A percentile compares a stretch with the other conserved stretches of the same genome.
These are phyloP conservation scores for Penicillium sp. DNA, from an alignment of 2,329 filamentous ascomycete genomes.

Conservation along the genomic window DNA sequence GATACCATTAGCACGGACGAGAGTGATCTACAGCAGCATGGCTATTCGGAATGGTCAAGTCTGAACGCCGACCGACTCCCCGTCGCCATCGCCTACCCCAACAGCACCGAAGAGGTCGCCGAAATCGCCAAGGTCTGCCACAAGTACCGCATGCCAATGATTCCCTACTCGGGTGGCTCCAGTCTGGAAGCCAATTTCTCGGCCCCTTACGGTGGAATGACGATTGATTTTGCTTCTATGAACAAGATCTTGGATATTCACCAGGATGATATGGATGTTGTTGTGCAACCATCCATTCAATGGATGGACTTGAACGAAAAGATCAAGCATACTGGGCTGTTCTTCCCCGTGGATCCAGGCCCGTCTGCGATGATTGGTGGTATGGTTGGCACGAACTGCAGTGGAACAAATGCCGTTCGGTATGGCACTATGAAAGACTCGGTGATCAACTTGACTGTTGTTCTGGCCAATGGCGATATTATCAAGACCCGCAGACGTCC, in stretches of 20 bases:
- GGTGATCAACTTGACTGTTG: slow-evolving; percentile 70
- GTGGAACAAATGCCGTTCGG: slow-evolving; percentile 60
- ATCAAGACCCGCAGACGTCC: slow-evolving; percentile 64
- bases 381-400: slow-evolving; percentile 69
- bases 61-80: slow-evolving; percentile 66
- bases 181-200: slow-evolving; percentile 90
- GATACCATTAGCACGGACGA: slow-evolving; percentile 65
- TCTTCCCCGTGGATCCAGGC: slow-evolving; percentile 89
- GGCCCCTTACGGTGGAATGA: slow-evolving; percentile 81
- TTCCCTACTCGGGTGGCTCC: slow-evolving; percentile 82
- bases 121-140: slow-evolving; percentile 70
- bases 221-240: slow-evolving; percentile 88
- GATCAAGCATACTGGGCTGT: slow-evolving; percentile 72
- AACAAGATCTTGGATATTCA: slow-evolving; percentile 77
- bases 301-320: slow-evolving; percentile 87
- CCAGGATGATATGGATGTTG: slow-evolving; percentile 86
- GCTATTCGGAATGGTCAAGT: slow-evolving; percentile 71
- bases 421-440: slow-evolving; percentile 79
- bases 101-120: slow-evolving; percentile 65
- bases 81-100: slow-evolving; percentile 66
- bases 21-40: slow-evolving; percentile 64
- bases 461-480: slow-evolving; percentile 66
- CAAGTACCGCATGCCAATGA: slow-evolving; percentile 78
- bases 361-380: slow-evolving; percentile 61
- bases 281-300: slow-evolving; percentile 87